Percentiles rank a stretch among this genome's conserved stretches.
phyloP scores from a whole-genome alignment of 257 asterid genomes.

The Dorcoceras hygrometricum region DNA sequence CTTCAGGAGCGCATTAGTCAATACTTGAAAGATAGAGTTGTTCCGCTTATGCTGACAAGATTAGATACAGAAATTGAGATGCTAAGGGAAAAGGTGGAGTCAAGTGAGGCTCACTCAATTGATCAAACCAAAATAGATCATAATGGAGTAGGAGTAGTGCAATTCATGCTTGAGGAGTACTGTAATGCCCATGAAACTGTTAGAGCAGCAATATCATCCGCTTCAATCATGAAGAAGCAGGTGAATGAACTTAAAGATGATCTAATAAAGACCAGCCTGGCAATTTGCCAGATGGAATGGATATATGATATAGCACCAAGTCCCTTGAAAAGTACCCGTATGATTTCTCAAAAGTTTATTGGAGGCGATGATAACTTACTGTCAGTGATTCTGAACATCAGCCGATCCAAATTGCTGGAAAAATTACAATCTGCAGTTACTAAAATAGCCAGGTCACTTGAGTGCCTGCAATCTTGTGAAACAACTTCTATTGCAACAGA shows the following conservation, averaged over 20 bases:
- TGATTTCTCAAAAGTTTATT: slow-evolving; percentile 56
- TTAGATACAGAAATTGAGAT: slow-evolving; percentile 64
- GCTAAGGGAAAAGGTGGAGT: slow-evolving; percentile 49
- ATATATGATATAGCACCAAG: slow-evolving; percentile 59
- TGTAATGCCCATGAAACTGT: slow-evolving; percentile 85
- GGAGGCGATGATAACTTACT: slow-evolving; percentile 53
- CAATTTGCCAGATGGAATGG: slow-evolving; percentile 90
- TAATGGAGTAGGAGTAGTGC: slow-evolving; percentile 49
- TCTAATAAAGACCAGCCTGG: slow-evolving; percentile 73
- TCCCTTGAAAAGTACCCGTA: slow-evolving; percentile 59
- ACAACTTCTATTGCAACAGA: slow-evolving; percentile 77
- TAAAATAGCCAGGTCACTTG: slow-evolving; percentile 69
- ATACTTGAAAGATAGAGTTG: slow-evolving; percentile 80
- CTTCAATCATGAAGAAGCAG: slow-evolving; percentile 75
- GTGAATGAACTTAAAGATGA: slow-evolving; percentile 72
- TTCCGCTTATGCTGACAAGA: slow-evolving; percentile 52
- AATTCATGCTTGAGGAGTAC: slow-evolving; percentile 79
- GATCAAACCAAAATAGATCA: slow-evolving; percentile 40
- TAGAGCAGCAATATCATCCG: slow-evolving; percentile 85
- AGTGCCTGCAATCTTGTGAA: slow-evolving; percentile 77
- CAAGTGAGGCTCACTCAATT: slow-evolving; percentile 36
- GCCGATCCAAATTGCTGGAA: slow-evolving; percentile 74
- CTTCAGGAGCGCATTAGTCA: slow-evolving; percentile 70
- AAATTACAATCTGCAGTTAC: slow-evolving; percentile 65
- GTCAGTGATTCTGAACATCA: slow-evolving; percentile 61